Percentiles rank a stretch among this genome's conserved stretches.
Evolutionary conservation across 202 grass and related monocot species (phyloP).

Genomic region (Cymbopogon flexuosus): DNA sequence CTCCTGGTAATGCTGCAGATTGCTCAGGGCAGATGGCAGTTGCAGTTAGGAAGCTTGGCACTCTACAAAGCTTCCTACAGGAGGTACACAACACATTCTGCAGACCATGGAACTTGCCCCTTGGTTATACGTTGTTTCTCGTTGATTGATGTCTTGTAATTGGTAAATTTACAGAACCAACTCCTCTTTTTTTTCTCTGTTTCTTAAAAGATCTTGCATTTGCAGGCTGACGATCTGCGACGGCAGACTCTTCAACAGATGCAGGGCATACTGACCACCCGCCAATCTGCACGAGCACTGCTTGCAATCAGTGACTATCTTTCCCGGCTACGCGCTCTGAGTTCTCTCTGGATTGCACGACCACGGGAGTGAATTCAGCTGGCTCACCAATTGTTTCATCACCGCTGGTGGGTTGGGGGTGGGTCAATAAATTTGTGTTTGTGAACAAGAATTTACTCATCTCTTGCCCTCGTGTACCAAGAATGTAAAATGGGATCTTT

Average conservation of each 20-base stretch:
- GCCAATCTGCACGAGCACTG: conserved; percentile 60
- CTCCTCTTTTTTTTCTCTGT: background rate
- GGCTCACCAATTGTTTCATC: background rate
- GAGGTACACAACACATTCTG: conserved; percentile 40
- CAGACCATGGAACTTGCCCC: background rate
- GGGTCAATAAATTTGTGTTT: background rate
- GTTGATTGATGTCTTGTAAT: background rate
- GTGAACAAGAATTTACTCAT: background rate
- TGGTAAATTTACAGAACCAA: background rate
- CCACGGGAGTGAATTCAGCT: conserved; percentile 28
- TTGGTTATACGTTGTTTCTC: background rate
- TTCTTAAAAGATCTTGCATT: background rate
- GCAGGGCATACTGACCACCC: conserved; percentile 42
- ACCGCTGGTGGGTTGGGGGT: background rate
- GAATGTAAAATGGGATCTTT: background rate
- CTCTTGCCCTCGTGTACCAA: background rate
- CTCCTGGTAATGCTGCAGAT: conserved; percentile 29
- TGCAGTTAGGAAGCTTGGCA: conserved; percentile 51
- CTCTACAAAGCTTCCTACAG: conserved; percentile 47
- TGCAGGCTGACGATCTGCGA: conserved; percentile 60
- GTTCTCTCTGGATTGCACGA: conserved; percentile 60
- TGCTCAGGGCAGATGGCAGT: conserved; percentile 48
- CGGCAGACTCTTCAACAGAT: conserved; percentile 42
- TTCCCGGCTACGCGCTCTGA: conserved; percentile 48
- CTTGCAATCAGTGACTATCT: conserved; percentile 53